phyloP scores from a whole-genome alignment of 176 grass and related monocot genomes.

The Rhynchospora pubera region DNA sequence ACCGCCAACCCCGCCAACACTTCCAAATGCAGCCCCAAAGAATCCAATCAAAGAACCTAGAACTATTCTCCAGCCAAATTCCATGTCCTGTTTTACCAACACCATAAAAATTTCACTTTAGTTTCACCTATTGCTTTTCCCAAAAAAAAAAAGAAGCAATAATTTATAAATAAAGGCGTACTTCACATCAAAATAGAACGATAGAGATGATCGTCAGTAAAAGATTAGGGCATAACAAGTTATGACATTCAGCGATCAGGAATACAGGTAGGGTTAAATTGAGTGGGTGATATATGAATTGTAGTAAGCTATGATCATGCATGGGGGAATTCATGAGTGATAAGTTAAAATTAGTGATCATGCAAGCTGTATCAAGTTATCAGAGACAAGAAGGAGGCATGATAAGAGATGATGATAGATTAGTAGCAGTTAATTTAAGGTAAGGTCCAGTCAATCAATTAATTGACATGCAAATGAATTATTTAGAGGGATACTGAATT shows the following conservation, averaged over 20 bases:
- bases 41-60: constrained; percentile 53
- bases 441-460: neutral
- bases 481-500: neutral
- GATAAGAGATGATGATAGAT: neutral
- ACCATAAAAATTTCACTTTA: neutral
- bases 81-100: constrained; percentile 31
- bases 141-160: neutral
- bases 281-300: neutral
- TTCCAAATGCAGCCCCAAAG: constrained; percentile 64
- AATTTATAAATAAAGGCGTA: neutral
- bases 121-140: neutral
- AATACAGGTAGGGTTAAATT: neutral
- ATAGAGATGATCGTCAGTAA: too few species aligned
- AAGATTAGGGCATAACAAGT: neutral
- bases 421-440: neutral
- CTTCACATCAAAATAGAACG: neutral
- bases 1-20: constrained; percentile 63
- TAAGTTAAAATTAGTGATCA: neutral
- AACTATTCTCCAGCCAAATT: constrained; percentile 60
- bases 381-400: neutral
- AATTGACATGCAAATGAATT: neutral
- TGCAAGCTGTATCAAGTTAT: neutral
- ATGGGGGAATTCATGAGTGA: neutral
- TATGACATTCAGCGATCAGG: neutral
- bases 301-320: neutral